These are phyloP conservation scores for Linum tenue DNA, from an alignment of 345 rosid species.

Conservation along the genomic window DNA sequence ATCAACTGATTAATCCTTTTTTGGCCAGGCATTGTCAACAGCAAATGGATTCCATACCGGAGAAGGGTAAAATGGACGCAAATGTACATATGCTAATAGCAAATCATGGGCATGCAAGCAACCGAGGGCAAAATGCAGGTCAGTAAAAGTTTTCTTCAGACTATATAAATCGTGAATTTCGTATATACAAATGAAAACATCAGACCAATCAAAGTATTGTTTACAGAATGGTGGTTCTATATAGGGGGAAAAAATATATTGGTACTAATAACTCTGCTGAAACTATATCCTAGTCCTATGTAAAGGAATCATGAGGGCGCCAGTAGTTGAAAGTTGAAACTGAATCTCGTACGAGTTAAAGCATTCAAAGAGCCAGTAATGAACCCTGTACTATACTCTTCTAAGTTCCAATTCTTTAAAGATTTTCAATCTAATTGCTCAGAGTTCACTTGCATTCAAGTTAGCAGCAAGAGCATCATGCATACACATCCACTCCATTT, in stretches of 20 bases:
- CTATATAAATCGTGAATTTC: too few relatives aligned
- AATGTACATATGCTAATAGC: too few relatives aligned
- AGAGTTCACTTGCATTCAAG: not conserved
- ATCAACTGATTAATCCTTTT: not conserved
- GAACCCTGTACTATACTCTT: not conserved
- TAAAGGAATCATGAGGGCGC: not conserved
- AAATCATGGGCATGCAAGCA: not conserved
- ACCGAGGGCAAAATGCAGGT: too few relatives aligned
- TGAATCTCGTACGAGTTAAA: not conserved
- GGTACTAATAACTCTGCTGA: too few relatives aligned
- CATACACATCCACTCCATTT: not conserved
- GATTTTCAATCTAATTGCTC: not conserved
- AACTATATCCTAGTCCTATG: too few relatives aligned
- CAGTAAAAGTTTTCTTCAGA: too few relatives aligned
- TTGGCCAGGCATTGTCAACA: not conserved
- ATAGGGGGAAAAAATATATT: too few relatives aligned
- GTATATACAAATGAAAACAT: too few relatives aligned
- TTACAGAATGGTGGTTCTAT: not conserved
- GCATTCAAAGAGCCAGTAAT: not conserved
- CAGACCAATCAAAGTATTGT: not conserved
- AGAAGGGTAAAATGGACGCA: not conserved
- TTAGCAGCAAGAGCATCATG: not conserved
- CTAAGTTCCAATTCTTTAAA: not conserved
- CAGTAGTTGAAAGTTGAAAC: not conserved
- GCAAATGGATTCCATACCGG: not conserved